Conservation (phyloP, 176 grass and related monocot species). For the Avena sativa region DNA sequence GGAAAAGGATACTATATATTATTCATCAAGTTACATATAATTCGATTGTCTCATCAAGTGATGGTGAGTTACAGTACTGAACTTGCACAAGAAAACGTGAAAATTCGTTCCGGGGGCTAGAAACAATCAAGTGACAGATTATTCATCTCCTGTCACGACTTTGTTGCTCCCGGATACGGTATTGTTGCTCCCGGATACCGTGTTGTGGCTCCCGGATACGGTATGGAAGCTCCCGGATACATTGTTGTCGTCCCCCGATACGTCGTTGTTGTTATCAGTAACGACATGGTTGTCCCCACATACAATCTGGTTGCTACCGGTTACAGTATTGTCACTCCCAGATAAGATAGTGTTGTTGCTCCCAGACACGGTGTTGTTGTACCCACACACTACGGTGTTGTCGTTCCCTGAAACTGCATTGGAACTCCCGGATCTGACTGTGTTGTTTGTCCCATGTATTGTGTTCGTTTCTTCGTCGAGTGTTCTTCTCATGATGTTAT, state of each 20-base stretch:
- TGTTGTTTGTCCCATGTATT: background rate
- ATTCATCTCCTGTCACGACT: background rate
- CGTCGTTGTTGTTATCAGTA: background rate
- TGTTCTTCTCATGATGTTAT: background rate
- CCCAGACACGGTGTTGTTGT: background rate
- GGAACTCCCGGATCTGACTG: background rate
- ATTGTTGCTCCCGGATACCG: background rate
- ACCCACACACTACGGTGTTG: background rate
- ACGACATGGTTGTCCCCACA: background rate
- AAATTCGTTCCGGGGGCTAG: too few relatives aligned
- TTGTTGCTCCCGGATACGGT: background rate
- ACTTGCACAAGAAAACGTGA: too few relatives aligned
- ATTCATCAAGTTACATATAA: too few relatives aligned
- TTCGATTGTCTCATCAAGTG: too few relatives aligned
- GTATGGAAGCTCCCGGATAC: background rate
- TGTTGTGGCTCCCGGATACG: background rate
- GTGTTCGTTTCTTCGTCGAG: background rate
- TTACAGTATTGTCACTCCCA: background rate
- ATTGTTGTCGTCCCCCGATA: background rate
- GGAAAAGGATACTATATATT: too few relatives aligned
- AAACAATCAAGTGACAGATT: background rate
- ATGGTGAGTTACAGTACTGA: too few relatives aligned
- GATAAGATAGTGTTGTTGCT: background rate
- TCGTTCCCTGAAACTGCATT: background rate
- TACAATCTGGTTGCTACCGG: background rate